Evolutionary conservation across 495 filamentous ascomycete species (phyloP).

Genomic region (Hypomontagnella monticulosa): DNA sequence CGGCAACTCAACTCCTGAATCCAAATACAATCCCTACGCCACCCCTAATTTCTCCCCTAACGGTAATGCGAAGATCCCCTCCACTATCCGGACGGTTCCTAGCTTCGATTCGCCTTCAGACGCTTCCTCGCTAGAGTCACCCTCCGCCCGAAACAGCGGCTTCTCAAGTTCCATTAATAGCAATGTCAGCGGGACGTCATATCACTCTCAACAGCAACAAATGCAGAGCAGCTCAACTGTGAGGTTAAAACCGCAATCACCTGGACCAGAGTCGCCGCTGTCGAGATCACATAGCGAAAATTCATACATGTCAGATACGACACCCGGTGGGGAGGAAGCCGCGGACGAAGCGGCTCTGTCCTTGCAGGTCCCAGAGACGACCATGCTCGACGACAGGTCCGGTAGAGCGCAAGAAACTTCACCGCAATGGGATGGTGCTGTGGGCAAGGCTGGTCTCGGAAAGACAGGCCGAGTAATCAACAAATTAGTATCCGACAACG

Average conservation of each 20-base stretch:
- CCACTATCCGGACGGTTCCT: slow-evolving; percentile 59
- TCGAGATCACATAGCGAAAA: slow-evolving; percentile 25
- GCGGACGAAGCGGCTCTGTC: slow-evolving; percentile 20
- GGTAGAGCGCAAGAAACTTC: slow-evolving; percentile 32
- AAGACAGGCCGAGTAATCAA: slow-evolving; percentile 96
- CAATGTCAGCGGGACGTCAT: slow-evolving; percentile 53
- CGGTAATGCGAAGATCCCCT: slow-evolving; percentile 39
- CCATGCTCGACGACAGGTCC: slow-evolving; percentile 47
- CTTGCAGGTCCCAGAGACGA: slow-evolving; percentile 39
- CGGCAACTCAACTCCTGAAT: slow-evolving; percentile 28
- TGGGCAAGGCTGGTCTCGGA: slow-evolving; percentile 81
- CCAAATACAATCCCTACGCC: slow-evolving; percentile 29
- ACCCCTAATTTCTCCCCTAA: slow-evolving; percentile 25
- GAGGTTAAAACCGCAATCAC: slow-evolving; percentile 45
- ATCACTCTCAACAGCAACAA: slow-evolving; percentile 47
- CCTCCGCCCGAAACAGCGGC: slow-evolving; percentile 52
- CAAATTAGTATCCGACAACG: slow-evolving; percentile 86
- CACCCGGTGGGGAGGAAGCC: slow-evolving; percentile 26
- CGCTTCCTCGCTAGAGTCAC: slow-evolving; percentile 42
- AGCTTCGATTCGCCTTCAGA: slow-evolving; percentile 55
- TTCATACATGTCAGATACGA: slow-evolving; percentile 37
- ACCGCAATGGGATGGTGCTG: slow-evolving; percentile 72
- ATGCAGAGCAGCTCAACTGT: slow-evolving; percentile 41
- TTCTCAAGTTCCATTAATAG: slow-evolving; percentile 60
- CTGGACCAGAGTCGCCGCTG: slow-evolving; percentile 23